Base-by-base conservation (phyloP, 2,329 filamentous ascomycete species). In the Cercospora brassicicola region DNA sequence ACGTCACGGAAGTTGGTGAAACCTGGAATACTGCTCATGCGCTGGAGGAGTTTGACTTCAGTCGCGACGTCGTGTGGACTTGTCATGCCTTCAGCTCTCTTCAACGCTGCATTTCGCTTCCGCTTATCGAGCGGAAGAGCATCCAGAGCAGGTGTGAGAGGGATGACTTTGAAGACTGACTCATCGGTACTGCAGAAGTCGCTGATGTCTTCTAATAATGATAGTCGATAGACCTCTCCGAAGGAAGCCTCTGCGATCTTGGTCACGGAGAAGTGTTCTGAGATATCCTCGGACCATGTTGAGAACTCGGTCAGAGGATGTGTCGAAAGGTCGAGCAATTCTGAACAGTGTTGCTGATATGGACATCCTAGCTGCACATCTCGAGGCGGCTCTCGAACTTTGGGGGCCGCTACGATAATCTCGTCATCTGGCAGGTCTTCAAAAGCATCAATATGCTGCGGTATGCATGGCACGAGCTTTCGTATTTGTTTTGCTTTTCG, bases 161-260 rank as follows among this genome's bases (percentile, higher is more conserved):
- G 77, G 18, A 82, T 79, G 45, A 85, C 73, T 73, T 85, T 85
- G 65, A 85, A 77, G 1, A 85, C 83, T 2, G 80, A 82, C 69
- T 83, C 82, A 61, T 82, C 78, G 23, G 74, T 73, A 18, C 67
- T 72, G 15, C 76, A 73, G 36, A 79, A 72, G 13, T 73, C 74
- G 8, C 66, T 62, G 11, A 72, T 62, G 69, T 72, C 48, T 69
- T 75, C 65, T 48, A 76, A 75, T 2, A 82, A 76, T 7, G 80
- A 82, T 68, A 89, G 78, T 11, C 87, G 86, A 75, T 89, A 90
- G 2, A 90, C 88, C 74, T 90, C 88, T 64, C 87, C 87, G 73
- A 88, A 90, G 0, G 87, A 89, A 1, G 88, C 88, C 76, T 90
- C 88, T 8, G 87, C 88, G 39, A 90, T 85, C 72, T 90, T 90